Evolutionary conservation across 345 rosid genomes (phyloP), one percentile per base, ranked within the genome.

Genomic region (Passiflora organensis): DNA sequence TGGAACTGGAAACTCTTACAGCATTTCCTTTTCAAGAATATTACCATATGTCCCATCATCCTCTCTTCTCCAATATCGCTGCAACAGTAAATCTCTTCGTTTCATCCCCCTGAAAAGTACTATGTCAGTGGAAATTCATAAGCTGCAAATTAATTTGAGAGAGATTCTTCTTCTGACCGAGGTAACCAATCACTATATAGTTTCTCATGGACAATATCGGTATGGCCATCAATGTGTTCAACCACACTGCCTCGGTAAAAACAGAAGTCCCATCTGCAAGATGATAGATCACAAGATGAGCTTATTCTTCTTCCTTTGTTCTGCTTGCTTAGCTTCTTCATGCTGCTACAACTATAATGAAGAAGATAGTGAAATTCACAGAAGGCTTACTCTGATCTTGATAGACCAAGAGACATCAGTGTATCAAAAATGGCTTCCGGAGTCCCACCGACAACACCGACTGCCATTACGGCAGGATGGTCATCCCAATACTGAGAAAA

Each of bases 11-110:
- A 28, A 28, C 5, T 8, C 34, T 28, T 28, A 28, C 8, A 28
- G 42, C n/a, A 39, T 51, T 55, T 50, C 21, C 43, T 38, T 43
- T 6, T 52, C n/a, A 53, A 56, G 11, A 21, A 25, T 22, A 51
- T 45, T 76, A 93, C 99, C 96, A 45, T 86, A 93, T 43, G 99
- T 93, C 63, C 99, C 96, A 66, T 93, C 95, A 10, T 86, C 94
- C 66, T 93, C 99, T 41, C 91, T 78, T 76, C 99, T 82, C 99
- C 99, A 93, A 75, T 86, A 89, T 12, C 96, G 89, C 38, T 80
- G 80, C 58, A 86, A 32, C 44, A 93, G 65, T 46, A 93, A 71
- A 72, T 89, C 96, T 72, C 99, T 84, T 54, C 81, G 74, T 51
- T 66, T 72, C 96, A 86, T 80, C 5, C 91, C 84, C 91, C 90